These are phyloP conservation scores for Ogataea philodendri DNA, from an alignment of 805 yeast genomes.

Conservation along the genomic window DNA sequence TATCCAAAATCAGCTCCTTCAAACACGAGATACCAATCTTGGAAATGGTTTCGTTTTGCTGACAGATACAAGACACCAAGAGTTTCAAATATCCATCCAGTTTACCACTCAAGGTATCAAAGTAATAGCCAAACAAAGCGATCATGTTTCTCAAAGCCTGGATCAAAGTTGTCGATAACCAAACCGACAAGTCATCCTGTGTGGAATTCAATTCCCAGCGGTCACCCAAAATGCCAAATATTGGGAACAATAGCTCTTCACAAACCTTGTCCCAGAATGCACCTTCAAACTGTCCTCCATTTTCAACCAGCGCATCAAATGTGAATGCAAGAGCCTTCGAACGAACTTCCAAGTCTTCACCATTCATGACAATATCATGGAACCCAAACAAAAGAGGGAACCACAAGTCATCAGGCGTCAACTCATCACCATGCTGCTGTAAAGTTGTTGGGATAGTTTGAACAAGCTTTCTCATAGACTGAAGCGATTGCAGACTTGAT, in stretches of 20 bases:
- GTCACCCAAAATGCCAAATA: slow-evolving; percentile 73
- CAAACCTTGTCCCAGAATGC: slow-evolving; percentile 84
- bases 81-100: slow-evolving; percentile 76
- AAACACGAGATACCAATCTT: slow-evolving; percentile 91
- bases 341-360: slow-evolving; percentile 91
- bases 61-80: slow-evolving; percentile 85
- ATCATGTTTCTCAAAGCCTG: slow-evolving; percentile 92
- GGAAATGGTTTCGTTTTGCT: slow-evolving; percentile 95
- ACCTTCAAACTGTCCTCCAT: slow-evolving; percentile 72
- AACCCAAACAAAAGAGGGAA: slow-evolving; percentile 83
- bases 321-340: slow-evolving; percentile 79
- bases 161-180: slow-evolving; percentile 94
- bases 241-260: slow-evolving; percentile 79
- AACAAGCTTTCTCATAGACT: slow-evolving; percentile 62
- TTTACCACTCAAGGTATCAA: slow-evolving; percentile 69
- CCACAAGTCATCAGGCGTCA: slow-evolving; percentile 62
- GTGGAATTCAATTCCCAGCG: slow-evolving; percentile 71
- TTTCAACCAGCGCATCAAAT: slow-evolving; percentile 76
- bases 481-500: slow-evolving; percentile 75
- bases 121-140: slow-evolving; percentile 77
- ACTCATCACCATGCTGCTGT: slow-evolving; percentile 26
- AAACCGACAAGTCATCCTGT: slow-evolving; percentile 86
- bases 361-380: slow-evolving; percentile 87
- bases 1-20: slow-evolving; percentile 74
- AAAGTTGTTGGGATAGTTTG: slow-evolving; percentile 52